Base-by-base conservation (phyloP, 176 grass and related monocot genomes). In the Microstegium vimineum region DNA sequence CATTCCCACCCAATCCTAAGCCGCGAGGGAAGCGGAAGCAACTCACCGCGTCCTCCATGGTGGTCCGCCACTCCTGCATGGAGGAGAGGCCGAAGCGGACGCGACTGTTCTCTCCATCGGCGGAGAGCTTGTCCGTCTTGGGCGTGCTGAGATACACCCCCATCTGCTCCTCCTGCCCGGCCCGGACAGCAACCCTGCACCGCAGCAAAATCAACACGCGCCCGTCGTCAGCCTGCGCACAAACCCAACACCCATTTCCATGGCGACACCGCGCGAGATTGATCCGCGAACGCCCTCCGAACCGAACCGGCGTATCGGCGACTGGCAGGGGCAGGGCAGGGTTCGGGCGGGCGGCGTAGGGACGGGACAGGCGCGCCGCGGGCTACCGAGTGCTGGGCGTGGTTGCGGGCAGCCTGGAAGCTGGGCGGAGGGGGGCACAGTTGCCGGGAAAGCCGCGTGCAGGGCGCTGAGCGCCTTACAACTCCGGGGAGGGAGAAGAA, bases 31-130 rank as follows among this genome's bases (percentile, higher is more conserved):
- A 51, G 23, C 16, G 16, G 23, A 18, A 81, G 16, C 26, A 15
- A 86, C 83, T 86, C 79, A 98, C 95, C 26, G 92, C 92, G 74
- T 98, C 95, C 88, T 98, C 95, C 95, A 98, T 98, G 80, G 88
- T 74, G 67, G 95, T 85, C 38, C 95, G 92, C 95, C 95, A 98
- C 10, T 92, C 95, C 91, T 98, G 95, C 95, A 98, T 98, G 79
- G 92, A 95, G 20, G 95, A 92, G 65, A 93, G 66, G 76, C 92
- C 95, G 62, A 84, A 98, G 25, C 84, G 86, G 71, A 95, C 82
- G 56, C 32, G 85, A 2, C 47, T 18, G 81, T 94, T 94, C 76
- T 73, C 90, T 45, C 89, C 95, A 68, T 98, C 85, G 27, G 90
- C 87, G 62, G 65, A 81, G 51, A 66, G 63, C 80, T 98, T 98